Evolutionary conservation across 2,329 filamentous ascomycete species (phyloP).

Genomic region (Cladobotryum mycophilum): DNA sequence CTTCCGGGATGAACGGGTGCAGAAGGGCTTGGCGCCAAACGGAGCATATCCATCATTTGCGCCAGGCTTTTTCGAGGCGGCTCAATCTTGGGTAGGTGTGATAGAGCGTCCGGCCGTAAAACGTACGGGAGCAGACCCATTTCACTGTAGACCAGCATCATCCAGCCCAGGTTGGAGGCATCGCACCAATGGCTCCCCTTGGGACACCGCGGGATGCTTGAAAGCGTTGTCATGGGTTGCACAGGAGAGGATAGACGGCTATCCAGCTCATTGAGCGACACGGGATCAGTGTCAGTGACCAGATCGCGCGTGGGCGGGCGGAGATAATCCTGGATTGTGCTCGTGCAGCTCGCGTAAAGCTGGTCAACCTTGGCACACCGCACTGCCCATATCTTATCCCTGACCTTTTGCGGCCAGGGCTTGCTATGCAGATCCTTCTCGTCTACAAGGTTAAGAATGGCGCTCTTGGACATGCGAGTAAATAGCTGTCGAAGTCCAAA

Average conservation of each 20-base stretch:
- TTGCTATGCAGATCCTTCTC: constrained; percentile 38
- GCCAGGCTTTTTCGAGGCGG: constrained; percentile 35
- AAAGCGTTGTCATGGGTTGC: constrained; percentile 21
- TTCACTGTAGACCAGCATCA: constrained; percentile 46
- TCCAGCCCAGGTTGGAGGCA: constrained; percentile 47
- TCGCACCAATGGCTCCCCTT: constrained; percentile 46
- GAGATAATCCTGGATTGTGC: constrained; percentile 41
- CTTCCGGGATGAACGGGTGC: constrained; percentile 34
- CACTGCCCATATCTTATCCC: constrained; percentile 43
- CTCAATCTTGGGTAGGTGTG: constrained; percentile 18
- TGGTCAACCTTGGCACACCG: constrained; percentile 45
- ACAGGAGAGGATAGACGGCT: constrained; percentile 13
- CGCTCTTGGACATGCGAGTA: constrained; percentile 42
- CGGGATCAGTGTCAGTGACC: constrained; percentile 13
- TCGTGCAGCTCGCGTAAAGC: constrained; percentile 40
- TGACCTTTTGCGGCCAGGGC: constrained; percentile 41
- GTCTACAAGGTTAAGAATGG: constrained; percentile 39
- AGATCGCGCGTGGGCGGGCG: constrained; percentile 20
- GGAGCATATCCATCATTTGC: constrained; percentile 38
- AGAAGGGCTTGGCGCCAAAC: constrained; percentile 38
- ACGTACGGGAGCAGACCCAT: constrained; percentile 38
- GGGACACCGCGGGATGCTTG: constrained; percentile 40
- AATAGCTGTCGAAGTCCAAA: constrained; percentile 46
- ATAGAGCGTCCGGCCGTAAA: constrained; percentile 25
- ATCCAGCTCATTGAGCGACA: constrained; percentile 17